A percentile compares a stretch with the other conserved stretches of the same genome.
Conservation (phyloP, 192 early-diverging fungal genomes). For the Bifiguratus adelaidae region DNA sequence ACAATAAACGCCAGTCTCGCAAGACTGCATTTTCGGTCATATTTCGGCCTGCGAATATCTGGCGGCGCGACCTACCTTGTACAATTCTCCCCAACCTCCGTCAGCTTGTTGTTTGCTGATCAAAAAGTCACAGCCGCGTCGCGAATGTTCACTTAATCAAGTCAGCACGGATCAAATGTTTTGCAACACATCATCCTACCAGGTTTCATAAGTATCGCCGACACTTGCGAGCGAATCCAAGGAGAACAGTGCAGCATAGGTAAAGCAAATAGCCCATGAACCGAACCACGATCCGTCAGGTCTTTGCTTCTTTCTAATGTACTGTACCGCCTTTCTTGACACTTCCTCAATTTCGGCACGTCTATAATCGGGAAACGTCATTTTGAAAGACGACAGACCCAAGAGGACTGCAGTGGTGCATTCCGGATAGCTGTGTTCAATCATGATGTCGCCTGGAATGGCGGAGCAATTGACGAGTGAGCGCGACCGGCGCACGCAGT, state of each 20-base stretch:
- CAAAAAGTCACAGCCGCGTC: constrained; percentile 84
- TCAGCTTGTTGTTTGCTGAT: constrained; percentile 79
- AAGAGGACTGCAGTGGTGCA: constrained; percentile 92
- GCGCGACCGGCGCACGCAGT: too few species aligned
- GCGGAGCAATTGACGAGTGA: too few species aligned
- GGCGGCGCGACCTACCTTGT: constrained; percentile 43
- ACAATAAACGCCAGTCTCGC: constrained; percentile 53
- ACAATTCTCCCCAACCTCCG: constrained; percentile 97
- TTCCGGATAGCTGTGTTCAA: constrained; percentile 94
- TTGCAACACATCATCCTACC: constrained; percentile 30
- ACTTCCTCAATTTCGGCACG: constrained; percentile 62
- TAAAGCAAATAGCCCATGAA: constrained; percentile 95
- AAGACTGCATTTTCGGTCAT: too few species aligned
- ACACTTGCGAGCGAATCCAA: constrained; percentile 73
- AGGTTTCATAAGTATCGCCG: constrained; percentile 74
- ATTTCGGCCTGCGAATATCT: background rate
- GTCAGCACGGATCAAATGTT: too few species aligned
- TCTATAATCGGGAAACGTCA: constrained; percentile 73
- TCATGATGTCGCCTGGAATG: constrained; percentile 84
- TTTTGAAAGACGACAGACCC: constrained; percentile 66
- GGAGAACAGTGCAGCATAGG: constrained; percentile 92
- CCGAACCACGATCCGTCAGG: constrained; percentile 91
- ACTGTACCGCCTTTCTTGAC: constrained; percentile 50
- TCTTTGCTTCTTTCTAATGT: constrained; percentile 61
- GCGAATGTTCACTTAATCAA: constrained; percentile 34